Conservation (phyloP, 192 early-diverging fungal species). For the Podochytrium sp. region DNA sequence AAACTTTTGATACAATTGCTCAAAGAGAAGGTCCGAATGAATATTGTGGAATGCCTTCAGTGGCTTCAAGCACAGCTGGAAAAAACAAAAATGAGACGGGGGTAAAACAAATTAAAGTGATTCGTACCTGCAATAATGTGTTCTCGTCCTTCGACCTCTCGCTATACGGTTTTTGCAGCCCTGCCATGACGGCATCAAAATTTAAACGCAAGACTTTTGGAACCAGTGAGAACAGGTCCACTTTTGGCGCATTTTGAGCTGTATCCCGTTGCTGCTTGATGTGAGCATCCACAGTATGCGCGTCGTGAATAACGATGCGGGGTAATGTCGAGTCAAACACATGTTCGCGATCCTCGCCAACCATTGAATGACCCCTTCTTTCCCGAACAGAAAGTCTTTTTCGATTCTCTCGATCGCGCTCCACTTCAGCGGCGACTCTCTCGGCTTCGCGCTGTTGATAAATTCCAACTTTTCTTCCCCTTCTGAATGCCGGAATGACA, state of each 20-base stretch:
- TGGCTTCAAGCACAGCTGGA: slow-evolving; percentile 11
- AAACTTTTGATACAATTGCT: slow-evolving; percentile 14
- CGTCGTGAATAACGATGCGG: no score
- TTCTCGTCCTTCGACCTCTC: background rate
- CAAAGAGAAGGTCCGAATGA: slow-evolving; percentile 9
- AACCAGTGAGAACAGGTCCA: background rate
- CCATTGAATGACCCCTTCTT: background rate
- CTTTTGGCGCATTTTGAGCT: background rate
- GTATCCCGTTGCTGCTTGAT: background rate
- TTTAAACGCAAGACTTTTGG: slow-evolving; percentile 1
- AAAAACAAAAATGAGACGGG: background rate
- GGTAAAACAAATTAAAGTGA: background rate
- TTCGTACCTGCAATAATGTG: background rate
- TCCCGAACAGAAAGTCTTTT: background rate
- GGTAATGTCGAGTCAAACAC: background rate
- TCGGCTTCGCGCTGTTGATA: background rate
- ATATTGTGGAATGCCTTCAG: slow-evolving; percentile 18
- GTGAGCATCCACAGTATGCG: background rate
- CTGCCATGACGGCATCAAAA: slow-evolving; percentile 2
- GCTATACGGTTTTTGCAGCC: background rate
- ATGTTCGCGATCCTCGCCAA: background rate
- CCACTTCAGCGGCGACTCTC: background rate
- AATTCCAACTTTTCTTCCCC: background rate
- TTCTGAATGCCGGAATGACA: background rate
- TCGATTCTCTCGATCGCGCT: background rate